Percentiles rank a stretch among this genome's conserved stretches.
Conservation (phyloP, 2,329 filamentous ascomycete species). For the Aureobasidium sp. region DNA sequence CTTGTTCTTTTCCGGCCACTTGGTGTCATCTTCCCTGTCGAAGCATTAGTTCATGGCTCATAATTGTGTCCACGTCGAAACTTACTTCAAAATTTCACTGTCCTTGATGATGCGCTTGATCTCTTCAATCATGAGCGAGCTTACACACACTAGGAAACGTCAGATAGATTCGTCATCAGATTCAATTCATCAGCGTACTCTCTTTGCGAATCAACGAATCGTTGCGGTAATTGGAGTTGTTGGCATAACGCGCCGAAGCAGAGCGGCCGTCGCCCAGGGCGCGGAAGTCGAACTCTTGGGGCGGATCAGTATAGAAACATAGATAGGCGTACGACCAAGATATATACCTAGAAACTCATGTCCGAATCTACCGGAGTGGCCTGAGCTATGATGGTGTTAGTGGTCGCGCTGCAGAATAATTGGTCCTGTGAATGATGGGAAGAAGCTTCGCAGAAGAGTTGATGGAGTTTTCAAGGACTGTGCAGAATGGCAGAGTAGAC, state of each 20-base stretch:
- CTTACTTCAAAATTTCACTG: conserved; percentile 93
- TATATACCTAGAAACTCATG: conserved; percentile 88
- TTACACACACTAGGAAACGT: conserved; percentile 74
- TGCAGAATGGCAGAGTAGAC: conserved; percentile 33
- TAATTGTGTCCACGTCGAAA: neutral
- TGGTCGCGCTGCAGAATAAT: neutral
- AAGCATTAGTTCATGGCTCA: neutral
- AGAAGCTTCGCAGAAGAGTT: neutral
- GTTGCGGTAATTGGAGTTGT: conserved; percentile 99
- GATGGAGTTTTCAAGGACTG: neutral
- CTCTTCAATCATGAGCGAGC: conserved; percentile 80
- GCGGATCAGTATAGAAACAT: conserved; percentile 20
- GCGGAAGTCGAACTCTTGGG: conserved; percentile 87
- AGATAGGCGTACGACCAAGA: neutral
- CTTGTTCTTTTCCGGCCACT: conserved; percentile 99
- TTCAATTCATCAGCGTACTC: conserved; percentile 70
- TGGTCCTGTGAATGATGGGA: neutral
- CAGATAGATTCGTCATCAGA: neutral
- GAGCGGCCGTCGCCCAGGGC: conserved; percentile 88
- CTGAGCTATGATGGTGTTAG: conserved; percentile 57
- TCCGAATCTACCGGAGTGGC: conserved; percentile 93
- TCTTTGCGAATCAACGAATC: conserved; percentile 99
- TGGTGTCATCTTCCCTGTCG: conserved; percentile 85
- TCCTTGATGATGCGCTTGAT: conserved; percentile 96
- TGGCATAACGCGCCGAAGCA: conserved; percentile 91